Conservation (phyloP, 306 rosid species). For the Gillenia trifoliata region DNA sequence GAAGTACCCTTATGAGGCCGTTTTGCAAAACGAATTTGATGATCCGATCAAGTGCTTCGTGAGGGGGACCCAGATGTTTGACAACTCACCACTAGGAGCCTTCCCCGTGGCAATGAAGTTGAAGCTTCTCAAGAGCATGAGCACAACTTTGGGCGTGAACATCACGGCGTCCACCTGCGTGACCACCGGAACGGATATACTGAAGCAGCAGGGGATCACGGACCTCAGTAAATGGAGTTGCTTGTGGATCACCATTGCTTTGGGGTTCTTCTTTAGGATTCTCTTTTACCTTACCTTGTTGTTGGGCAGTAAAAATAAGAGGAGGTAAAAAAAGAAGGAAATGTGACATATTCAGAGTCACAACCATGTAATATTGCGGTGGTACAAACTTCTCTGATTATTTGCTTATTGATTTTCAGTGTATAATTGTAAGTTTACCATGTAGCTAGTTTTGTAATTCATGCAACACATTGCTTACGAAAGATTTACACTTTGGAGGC, state of each 20-base stretch:
- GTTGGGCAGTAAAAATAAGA: constrained; percentile 75
- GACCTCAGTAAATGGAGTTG: constrained; percentile 73
- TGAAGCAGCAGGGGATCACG: constrained; percentile 70
- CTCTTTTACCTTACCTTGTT: constrained; percentile 60
- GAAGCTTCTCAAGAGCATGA: constrained; percentile 57
- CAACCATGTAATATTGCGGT: background rate
- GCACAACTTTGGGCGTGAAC: constrained; percentile 53
- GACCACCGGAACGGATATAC: constrained; percentile 58
- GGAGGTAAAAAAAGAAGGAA: constrained; percentile 23
- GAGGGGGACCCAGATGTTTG: constrained; percentile 78
- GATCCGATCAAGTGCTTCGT: constrained; percentile 49
- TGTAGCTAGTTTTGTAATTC: background rate
- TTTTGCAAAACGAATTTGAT: constrained; percentile 69
- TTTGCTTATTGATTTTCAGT: background rate
- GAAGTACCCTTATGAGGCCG: constrained; percentile 87
- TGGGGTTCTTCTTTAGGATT: constrained; percentile 80
- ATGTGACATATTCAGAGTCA: background rate
- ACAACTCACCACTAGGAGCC: constrained; percentile 52
- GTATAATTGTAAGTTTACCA: background rate
- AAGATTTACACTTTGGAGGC: background rate
- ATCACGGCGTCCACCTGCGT: constrained; percentile 63
- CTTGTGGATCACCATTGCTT: constrained; percentile 64
- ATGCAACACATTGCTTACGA: background rate
- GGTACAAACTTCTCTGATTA: background rate
- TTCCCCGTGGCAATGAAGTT: constrained; percentile 44